Percentiles rank a stretch among this genome's conserved stretches.
Conservation (phyloP, 768 basidiomycete genomes). For the Stropharia rugosoannulata region DNA sequence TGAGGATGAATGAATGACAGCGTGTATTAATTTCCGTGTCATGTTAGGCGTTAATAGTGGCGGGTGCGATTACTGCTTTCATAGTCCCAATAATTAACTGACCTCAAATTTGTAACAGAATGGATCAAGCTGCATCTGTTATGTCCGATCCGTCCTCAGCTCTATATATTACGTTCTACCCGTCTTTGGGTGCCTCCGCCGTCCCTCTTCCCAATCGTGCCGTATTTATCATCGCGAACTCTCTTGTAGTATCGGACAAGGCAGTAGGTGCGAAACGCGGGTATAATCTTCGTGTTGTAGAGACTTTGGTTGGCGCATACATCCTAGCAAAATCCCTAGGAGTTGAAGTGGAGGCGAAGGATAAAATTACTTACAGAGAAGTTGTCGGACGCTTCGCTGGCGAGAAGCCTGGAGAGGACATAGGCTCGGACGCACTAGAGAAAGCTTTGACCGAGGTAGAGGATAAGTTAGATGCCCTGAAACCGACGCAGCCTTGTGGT, state of each 20-base stretch:
- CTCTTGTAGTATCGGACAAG: conserved; percentile 81
- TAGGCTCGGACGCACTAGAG: conserved; percentile 44
- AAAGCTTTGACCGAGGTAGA: conserved; percentile 46
- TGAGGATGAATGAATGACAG: not conserved
- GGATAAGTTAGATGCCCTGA: conserved; percentile 50
- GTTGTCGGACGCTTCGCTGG: conserved; percentile 59
- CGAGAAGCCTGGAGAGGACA: conserved; percentile 44
- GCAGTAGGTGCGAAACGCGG: conserved; percentile 69
- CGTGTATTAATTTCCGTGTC: not conserved
- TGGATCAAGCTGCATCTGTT: conserved; percentile 92
- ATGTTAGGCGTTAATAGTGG: conserved; percentile 67
- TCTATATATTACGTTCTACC: conserved; percentile 82
- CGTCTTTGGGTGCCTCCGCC: conserved; percentile 62
- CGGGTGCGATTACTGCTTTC: conserved; percentile 45
- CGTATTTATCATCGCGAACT: conserved; percentile 80
- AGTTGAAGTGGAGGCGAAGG: conserved; percentile 37
- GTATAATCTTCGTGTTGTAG: conserved; percentile 93
- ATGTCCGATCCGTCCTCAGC: conserved; percentile 71
- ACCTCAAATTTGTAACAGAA: conserved; percentile 37
- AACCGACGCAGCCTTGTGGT: conserved; percentile 34
- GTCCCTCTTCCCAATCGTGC: conserved; percentile 58
- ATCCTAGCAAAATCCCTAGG: conserved; percentile 64
- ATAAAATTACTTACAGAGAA: conserved; percentile 65
- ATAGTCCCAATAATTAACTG: conserved; percentile 5
- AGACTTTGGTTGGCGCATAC: conserved; percentile 79